Evolutionary conservation across 805 yeast species (phyloP).

Genomic region (Metschnikowia picachoensis): DNA sequence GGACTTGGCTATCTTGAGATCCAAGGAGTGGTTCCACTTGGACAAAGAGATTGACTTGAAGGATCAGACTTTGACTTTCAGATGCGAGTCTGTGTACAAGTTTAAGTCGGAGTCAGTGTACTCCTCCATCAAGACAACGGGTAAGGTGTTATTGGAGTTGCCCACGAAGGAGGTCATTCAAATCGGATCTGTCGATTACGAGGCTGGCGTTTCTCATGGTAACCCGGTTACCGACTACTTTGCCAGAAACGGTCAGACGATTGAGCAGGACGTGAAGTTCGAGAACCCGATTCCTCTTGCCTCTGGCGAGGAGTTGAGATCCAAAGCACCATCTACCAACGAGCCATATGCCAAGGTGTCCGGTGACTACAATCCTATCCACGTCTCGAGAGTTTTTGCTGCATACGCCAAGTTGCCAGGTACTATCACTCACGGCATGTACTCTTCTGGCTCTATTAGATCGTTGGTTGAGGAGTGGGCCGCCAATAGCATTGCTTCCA

Average conservation of each 20-base stretch:
- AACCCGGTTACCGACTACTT: constrained; percentile 96
- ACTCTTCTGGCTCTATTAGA: constrained; percentile 92
- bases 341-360: constrained; percentile 96
- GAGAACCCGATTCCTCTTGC: constrained; percentile 88
- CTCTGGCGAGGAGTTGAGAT: constrained; percentile 54
- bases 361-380: constrained; percentile 98
- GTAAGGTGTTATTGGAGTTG: constrained; percentile 81
- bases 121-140: constrained; percentile 77
- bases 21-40: constrained; percentile 97
- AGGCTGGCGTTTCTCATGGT: constrained; percentile 91
- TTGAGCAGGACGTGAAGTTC: constrained; percentile 89
- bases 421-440: constrained; percentile 99
- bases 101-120: constrained; percentile 74
- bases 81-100: constrained; percentile 79
- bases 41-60: constrained; percentile 66
- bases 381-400: constrained; percentile 93
- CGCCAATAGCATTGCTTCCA: constrained; percentile 91
- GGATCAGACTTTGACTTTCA: constrained; percentile 79
- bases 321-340: constrained; percentile 91
- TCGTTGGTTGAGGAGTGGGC: constrained; percentile 97
- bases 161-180: constrained; percentile 87
- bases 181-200: constrained; percentile 80
- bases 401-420: constrained; percentile 92
- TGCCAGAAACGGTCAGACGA: constrained; percentile 84
- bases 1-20: constrained; percentile 88